phyloP scores from a whole-genome alignment of 2,329 filamentous ascomycete species.

The Septoria linicola region DNA sequence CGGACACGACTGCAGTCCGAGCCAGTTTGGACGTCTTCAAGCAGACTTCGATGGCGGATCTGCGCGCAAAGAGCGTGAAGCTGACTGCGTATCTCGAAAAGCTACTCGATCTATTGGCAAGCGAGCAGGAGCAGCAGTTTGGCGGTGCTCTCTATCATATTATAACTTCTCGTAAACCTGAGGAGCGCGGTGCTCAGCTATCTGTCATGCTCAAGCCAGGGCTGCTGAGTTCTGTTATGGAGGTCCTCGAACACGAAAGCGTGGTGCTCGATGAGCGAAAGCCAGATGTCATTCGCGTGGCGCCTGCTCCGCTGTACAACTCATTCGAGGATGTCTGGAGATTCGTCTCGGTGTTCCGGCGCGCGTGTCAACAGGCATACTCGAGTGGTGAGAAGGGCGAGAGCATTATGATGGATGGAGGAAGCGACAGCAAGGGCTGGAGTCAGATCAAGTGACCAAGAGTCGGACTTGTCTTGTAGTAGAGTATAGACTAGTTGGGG shows the following conservation, averaged over 20 bases:
- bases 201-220: conserved; percentile 69
- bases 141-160: conserved; percentile 43
- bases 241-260: conserved; percentile 63
- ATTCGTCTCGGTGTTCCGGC: conserved; percentile 57
- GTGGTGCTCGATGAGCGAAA: conserved; percentile 81
- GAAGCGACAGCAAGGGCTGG: conserved; percentile 34
- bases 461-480: neutral
- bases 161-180: conserved; percentile 68
- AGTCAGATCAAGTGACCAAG: conserved; percentile 34
- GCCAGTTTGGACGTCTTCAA: conserved; percentile 73
- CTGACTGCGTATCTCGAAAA: conserved; percentile 76
- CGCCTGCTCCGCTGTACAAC: conserved; percentile 82
- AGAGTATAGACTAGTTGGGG: too few species aligned
- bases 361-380: conserved; percentile 47
- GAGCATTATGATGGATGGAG: conserved; percentile 33
- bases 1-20: conserved; percentile 73
- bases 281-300: conserved; percentile 80
- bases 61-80: conserved; percentile 69
- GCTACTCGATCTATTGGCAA: conserved; percentile 49
- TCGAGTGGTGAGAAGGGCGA: neutral
- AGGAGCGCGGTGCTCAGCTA: conserved; percentile 73
- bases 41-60: conserved; percentile 64
- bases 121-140: conserved; percentile 18
- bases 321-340: conserved; percentile 69
- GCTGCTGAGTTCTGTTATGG: conserved; percentile 66